phyloP scores from a whole-genome alignment of 2,329 filamentous ascomycete genomes.

The Pezicula radicicola region DNA sequence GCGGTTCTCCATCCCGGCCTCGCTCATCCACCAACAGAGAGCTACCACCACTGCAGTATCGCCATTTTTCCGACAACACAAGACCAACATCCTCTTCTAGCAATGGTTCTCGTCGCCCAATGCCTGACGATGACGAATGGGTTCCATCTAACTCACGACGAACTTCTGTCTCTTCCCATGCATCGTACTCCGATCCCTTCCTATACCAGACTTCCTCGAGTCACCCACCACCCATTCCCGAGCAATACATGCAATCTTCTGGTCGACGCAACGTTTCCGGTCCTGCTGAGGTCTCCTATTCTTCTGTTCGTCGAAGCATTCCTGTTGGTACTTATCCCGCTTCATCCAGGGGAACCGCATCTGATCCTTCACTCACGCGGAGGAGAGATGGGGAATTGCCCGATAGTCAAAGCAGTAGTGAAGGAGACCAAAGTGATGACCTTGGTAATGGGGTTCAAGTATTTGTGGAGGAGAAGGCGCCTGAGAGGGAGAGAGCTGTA shows the following conservation, averaged over 20 bases:
- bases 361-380: slow-evolving; percentile 16
- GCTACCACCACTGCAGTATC: slow-evolving; percentile 15
- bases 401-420: slow-evolving; percentile 10
- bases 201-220: slow-evolving; percentile 32
- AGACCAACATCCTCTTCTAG: slow-evolving; percentile 37
- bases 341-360: slow-evolving; percentile 12
- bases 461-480: slow-evolving; percentile 18
- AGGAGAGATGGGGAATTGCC: slow-evolving; percentile 15
- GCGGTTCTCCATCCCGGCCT: slow-evolving; percentile 29
- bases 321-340: slow-evolving; percentile 15
- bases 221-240: slow-evolving; percentile 21
- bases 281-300: slow-evolving; percentile 31
- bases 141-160: slow-evolving; percentile 33
- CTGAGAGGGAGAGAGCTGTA: slow-evolving; percentile 8
- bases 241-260: slow-evolving; percentile 28
- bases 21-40: slow-evolving; percentile 21
- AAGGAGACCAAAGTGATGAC: slow-evolving; percentile 24
- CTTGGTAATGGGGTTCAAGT: slow-evolving; percentile 25
- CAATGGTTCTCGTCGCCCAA: slow-evolving; percentile 27
- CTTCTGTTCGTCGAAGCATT: slow-evolving; percentile 20
- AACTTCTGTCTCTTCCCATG: slow-evolving; percentile 25
- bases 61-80: slow-evolving; percentile 25
- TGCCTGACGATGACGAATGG: slow-evolving; percentile 47
- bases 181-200: slow-evolving; percentile 26
- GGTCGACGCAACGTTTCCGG: slow-evolving; percentile 27